phyloP scores from a whole-genome alignment of 352 stramenopile species.

The Globisporangium nagaii region DNA sequence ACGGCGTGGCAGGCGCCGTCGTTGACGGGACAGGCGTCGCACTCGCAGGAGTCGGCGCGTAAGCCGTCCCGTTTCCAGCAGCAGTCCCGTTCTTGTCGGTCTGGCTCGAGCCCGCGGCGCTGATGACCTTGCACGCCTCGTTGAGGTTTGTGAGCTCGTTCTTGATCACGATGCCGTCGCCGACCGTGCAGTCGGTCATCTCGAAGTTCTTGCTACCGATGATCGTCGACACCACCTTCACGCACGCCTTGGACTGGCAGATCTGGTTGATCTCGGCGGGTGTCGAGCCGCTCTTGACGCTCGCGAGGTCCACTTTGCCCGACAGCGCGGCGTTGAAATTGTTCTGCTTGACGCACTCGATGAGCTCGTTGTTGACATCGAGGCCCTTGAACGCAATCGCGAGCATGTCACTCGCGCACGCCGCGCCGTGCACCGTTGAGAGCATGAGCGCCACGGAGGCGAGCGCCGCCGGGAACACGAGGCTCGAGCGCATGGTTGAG shows the following conservation, averaged over 20 bases:
- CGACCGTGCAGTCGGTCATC: constrained; percentile 49
- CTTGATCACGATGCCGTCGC: constrained; percentile 42
- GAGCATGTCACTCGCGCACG: constrained; percentile 36
- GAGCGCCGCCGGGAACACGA: neutral
- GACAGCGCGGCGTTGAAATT: constrained; percentile 45
- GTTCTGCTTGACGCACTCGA: constrained; percentile 44
- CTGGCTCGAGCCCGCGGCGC: neutral
- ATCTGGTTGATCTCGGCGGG: constrained; percentile 33
- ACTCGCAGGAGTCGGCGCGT: constrained; percentile 5
- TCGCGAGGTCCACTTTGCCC: constrained; percentile 35
- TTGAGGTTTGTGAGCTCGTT: constrained; percentile 38
- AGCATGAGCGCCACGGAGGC: constrained; percentile 15
- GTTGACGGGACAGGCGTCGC: neutral
- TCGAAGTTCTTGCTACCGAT: constrained; percentile 44
- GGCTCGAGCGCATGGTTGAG: constrained; percentile 5
- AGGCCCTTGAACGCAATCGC: constrained; percentile 42
- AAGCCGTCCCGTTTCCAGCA: constrained; percentile 4
- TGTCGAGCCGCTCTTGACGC: constrained; percentile 23
- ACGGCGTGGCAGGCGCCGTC: neutral
- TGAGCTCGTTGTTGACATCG: constrained; percentile 39
- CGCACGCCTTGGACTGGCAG: constrained; percentile 32
- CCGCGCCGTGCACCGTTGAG: constrained; percentile 18
- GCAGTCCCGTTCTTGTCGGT: neutral
- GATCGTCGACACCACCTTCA: constrained; percentile 36
- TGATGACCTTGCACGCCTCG: constrained; percentile 30